Evolutionary conservation across 2,329 filamentous ascomycete genomes (phyloP), one percentile per base, ranked within the genome.

Genomic region (Rutstroemia sp.): DNA sequence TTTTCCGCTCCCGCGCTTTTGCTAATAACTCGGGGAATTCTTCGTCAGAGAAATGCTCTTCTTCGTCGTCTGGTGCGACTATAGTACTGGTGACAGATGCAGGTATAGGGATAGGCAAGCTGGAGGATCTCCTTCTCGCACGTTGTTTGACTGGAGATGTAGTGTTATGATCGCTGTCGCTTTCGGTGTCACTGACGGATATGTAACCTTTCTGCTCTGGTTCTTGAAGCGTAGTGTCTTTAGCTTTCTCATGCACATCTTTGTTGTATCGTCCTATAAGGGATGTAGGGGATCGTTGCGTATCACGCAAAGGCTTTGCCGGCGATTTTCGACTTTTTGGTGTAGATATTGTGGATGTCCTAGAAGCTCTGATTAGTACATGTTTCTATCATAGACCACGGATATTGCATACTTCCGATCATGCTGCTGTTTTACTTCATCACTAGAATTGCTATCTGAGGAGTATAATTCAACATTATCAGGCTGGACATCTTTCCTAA

Each of bases 1-100:
- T 63, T 36, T 59, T 63, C 5, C 66, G 62, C 54, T 68, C 62
- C 38, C 63, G 54, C 16, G 67, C 68, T 47, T 59, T 57, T 44
- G 56, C 55, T 12, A 69, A 57, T n/a, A 69, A 51, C 38, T 70
- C 67, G 14, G 68, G 63, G 45, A 65, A 67, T 47, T 69, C 67
- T 51, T 70, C 68, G 14, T 69, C 67, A 8, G 53, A 44, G 5
- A 50, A 14, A 6, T 8, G 45, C 19, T 45, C 47, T 50, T 70
- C 68, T 8, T 69, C 66, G 3, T 63, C 64, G 12, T 51, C 39
- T 34, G 30, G 9, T 34, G 10, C 12, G 30, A 3, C 30, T 34
- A 34, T 34, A 34, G 23, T 2, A 57, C 46, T 30, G n/a, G 53
- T 7, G 12, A 27, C n/a, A 5, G 34, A n/a, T 2, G 25, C 12